Conservation (phyloP, 1,139 yeast species). For the Taphrina sp. region DNA sequence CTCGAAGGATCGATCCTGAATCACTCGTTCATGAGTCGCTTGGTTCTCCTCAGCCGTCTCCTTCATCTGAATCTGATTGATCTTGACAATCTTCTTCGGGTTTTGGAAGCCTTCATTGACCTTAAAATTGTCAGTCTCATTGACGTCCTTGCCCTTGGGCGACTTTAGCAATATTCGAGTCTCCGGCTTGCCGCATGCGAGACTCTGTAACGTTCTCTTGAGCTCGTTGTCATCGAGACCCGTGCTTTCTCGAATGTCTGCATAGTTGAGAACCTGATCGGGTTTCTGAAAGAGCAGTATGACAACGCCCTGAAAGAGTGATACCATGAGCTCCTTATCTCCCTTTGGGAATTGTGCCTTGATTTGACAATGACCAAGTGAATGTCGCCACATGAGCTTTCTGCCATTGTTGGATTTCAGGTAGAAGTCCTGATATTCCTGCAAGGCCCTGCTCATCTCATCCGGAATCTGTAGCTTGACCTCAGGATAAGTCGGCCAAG, state of each 20-base stretch:
- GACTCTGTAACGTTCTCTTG: slow-evolving; percentile 41
- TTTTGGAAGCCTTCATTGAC: slow-evolving; percentile 44
- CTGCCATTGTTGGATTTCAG: slow-evolving; percentile 39
- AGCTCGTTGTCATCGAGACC: slow-evolving; percentile 39
- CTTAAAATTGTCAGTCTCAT: slow-evolving; percentile 40
- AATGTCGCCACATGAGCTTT: slow-evolving; percentile 43
- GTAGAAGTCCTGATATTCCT: slow-evolving; percentile 41
- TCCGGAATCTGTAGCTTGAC: slow-evolving; percentile 41
- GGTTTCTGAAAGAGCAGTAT: slow-evolving; percentile 42
- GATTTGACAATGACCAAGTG: slow-evolving; percentile 42
- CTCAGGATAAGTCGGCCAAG: slow-evolving; percentile 45
- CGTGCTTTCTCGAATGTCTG: slow-evolving; percentile 39
- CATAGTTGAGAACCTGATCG: slow-evolving; percentile 39
- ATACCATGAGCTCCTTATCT: slow-evolving; percentile 42
- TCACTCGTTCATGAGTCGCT: slow-evolving; percentile 40
- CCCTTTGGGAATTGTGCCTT: slow-evolving; percentile 44
- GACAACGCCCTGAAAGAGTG: slow-evolving; percentile 43
- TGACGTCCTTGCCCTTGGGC: slow-evolving; percentile 40
- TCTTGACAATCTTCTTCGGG: slow-evolving; percentile 41
- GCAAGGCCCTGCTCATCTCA: slow-evolving; percentile 39
- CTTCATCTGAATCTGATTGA: slow-evolving; percentile 43
- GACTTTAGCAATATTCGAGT: slow-evolving; percentile 41
- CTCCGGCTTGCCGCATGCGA: slow-evolving; percentile 41
- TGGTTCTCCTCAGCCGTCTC: slow-evolving; percentile 41
- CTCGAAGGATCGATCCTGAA: slow-evolving; percentile 43